Evolutionary conservation across 768 basidiomycete species (phyloP).

Genomic region (Termitomyces sp.): DNA sequence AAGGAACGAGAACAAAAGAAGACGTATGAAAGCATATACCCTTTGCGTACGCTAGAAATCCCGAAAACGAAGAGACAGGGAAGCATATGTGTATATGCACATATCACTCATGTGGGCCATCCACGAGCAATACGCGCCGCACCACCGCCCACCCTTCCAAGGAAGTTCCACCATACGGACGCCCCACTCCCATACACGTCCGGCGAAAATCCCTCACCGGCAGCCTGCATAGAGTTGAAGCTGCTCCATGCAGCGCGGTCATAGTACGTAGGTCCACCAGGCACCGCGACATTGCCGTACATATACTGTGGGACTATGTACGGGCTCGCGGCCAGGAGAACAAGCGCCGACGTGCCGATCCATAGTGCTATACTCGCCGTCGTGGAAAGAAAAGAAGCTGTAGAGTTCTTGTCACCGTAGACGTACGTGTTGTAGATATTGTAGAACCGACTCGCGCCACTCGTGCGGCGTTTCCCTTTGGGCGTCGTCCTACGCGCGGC

Average conservation of each 20-base stretch:
- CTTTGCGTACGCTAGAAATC: neutral
- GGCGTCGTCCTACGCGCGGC: slow-evolving; percentile 16
- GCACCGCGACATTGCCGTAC: slow-evolving; percentile 27
- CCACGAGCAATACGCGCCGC: slow-evolving; percentile 75
- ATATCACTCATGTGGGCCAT: slow-evolving; percentile 59
- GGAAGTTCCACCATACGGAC: slow-evolving; percentile 67
- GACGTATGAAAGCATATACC: slow-evolving; percentile 9
- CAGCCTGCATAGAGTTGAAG: slow-evolving; percentile 69
- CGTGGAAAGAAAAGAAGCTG: slow-evolving; percentile 20
- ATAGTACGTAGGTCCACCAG: slow-evolving; percentile 70
- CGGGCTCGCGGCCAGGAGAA: slow-evolving; percentile 60
- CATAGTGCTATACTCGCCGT: slow-evolving; percentile 44
- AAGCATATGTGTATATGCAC: neutral
- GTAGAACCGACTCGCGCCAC: slow-evolving; percentile 58
- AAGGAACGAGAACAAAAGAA: neutral
- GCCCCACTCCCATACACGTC: slow-evolving; percentile 36
- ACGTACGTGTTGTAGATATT: slow-evolving; percentile 83
- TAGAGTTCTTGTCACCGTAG: slow-evolving; percentile 36
- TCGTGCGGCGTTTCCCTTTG: slow-evolving; percentile 17
- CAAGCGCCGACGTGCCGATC: slow-evolving; percentile 59
- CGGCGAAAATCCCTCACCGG: slow-evolving; percentile 65
- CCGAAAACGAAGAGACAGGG: neutral
- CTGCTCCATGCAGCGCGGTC: slow-evolving; percentile 78
- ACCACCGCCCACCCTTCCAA: slow-evolving; percentile 71
- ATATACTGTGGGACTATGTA: slow-evolving; percentile 53